These are phyloP conservation scores for Taphrina flavorubra DNA, from an alignment of 1,139 yeast species.

Conservation along the genomic window DNA sequence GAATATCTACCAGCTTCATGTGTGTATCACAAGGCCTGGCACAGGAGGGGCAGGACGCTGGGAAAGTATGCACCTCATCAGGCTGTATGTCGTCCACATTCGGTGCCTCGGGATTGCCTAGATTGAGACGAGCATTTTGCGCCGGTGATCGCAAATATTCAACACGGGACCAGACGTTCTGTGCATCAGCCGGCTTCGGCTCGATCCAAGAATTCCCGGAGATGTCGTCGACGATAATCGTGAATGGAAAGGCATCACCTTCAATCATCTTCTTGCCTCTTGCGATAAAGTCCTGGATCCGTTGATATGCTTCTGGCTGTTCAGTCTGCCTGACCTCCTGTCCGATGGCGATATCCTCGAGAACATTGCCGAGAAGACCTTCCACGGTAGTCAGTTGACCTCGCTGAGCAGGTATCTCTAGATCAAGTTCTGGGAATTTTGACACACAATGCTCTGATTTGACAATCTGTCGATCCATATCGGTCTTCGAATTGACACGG, in stretches of 20 bases:
- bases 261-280: constrained; percentile 65
- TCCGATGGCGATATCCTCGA: constrained; percentile 77
- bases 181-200: constrained; percentile 81
- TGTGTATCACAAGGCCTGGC: constrained; percentile 79
- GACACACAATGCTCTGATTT: constrained; percentile 89
- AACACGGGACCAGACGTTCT: constrained; percentile 87
- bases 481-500: constrained; percentile 71
- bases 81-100: constrained; percentile 55
- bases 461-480: constrained; percentile 87
- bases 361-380: constrained; percentile 82
- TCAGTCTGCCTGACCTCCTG: constrained; percentile 75
- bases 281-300: constrained; percentile 71
- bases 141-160: constrained; percentile 87
- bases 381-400: constrained; percentile 94
- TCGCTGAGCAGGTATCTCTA: constrained; percentile 93
- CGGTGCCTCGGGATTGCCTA: constrained; percentile 73
- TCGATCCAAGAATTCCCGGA: constrained; percentile 98
- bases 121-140: constrained; percentile 86
- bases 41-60: constrained; percentile 92
- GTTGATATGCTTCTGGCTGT: constrained; percentile 76
- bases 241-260: constrained; percentile 77
- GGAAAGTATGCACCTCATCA: constrained; percentile 92
- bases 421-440: constrained; percentile 79
- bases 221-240: constrained; percentile 86
- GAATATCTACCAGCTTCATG: constrained; percentile 95